These are phyloP conservation scores for Lophium mytilinum DNA, from an alignment of 495 filamentous ascomycete species.

Conservation along the genomic window DNA sequence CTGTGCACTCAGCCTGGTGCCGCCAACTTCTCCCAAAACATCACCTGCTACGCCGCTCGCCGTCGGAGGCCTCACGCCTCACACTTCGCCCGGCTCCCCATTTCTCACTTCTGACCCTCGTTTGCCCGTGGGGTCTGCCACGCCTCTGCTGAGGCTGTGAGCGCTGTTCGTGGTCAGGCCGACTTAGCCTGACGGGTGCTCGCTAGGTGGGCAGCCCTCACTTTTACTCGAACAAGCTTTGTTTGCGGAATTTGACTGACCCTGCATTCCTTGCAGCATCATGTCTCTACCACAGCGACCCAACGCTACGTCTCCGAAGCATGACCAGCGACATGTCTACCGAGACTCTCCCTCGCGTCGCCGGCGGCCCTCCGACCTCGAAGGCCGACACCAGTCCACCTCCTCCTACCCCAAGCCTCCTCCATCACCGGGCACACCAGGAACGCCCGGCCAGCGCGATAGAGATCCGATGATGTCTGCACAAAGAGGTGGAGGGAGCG, in stretches of 20 bases:
- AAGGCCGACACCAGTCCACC: constrained; percentile 36
- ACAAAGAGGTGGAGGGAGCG: constrained; percentile 17
- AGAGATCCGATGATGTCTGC: constrained; percentile 27
- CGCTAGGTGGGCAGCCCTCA: not conserved
- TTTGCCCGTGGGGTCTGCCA: no score
- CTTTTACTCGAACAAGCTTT: not conserved
- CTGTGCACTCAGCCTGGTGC: not conserved
- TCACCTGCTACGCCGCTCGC: no score
- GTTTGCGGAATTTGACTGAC: constrained; percentile 2
- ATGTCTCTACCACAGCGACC: constrained; percentile 30
- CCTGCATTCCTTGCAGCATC: constrained; percentile 13
- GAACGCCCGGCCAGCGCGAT: constrained; percentile 21
- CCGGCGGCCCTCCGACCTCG: constrained; percentile 54
- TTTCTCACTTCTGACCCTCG: no score
- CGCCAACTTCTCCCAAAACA: not conserved
- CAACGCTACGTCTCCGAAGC: constrained; percentile 17
- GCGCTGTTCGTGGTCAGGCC: no score
- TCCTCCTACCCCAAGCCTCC: constrained; percentile 8
- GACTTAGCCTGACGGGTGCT: no score
- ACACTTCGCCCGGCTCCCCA: not conserved
- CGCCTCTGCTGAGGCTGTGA: no score
- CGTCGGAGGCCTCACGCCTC: no score
- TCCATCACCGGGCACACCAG: constrained; percentile 25
- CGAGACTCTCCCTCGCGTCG: constrained; percentile 61
- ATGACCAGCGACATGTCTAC: constrained; percentile 40